A percentile compares a stretch with the other conserved stretches of the same genome.
These are phyloP conservation scores for Coemansia pectinata DNA, from an alignment of 192 early-diverging fungal genomes.

Conservation along the genomic window DNA sequence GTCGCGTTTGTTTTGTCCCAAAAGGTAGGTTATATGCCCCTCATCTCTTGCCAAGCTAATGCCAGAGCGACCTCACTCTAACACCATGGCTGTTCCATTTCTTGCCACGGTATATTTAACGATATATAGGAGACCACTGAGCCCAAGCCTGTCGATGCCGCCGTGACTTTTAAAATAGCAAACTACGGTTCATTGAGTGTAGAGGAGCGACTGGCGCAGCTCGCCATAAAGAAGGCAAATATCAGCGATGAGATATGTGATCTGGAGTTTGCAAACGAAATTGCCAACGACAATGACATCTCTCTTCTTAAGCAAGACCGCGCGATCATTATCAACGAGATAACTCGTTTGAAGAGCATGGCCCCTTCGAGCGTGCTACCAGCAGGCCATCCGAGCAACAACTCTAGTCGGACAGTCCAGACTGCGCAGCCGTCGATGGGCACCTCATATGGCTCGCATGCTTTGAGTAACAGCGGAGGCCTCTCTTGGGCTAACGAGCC, in stretches of 20 bases:
- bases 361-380: not conserved
- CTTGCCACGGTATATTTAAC: not conserved
- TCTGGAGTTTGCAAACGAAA: slow-evolving; percentile 51
- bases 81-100: not conserved
- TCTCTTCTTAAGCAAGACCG: slow-evolving; percentile 44
- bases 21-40: not conserved
- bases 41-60: not conserved
- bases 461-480: not conserved
- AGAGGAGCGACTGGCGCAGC: slow-evolving; percentile 19
- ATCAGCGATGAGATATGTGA: slow-evolving; percentile 55
- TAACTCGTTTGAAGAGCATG: slow-evolving; percentile 16
- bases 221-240: slow-evolving; percentile 46
- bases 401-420: not conserved
- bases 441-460: not conserved
- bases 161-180: not conserved
- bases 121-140: not conserved
- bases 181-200: not conserved
- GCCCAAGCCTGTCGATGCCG: not conserved
- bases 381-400: not conserved
- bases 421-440: not conserved
- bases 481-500: not conserved
- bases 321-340: slow-evolving; percentile 40
- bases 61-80: not conserved
- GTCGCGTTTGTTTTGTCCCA: slow-evolving; percentile 1
- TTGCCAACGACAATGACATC: slow-evolving; percentile 44